Evolutionary conservation across 345 rosid species (phyloP), one percentile per base, ranked within the genome.

Genomic region (Euphorbia lathyris): DNA sequence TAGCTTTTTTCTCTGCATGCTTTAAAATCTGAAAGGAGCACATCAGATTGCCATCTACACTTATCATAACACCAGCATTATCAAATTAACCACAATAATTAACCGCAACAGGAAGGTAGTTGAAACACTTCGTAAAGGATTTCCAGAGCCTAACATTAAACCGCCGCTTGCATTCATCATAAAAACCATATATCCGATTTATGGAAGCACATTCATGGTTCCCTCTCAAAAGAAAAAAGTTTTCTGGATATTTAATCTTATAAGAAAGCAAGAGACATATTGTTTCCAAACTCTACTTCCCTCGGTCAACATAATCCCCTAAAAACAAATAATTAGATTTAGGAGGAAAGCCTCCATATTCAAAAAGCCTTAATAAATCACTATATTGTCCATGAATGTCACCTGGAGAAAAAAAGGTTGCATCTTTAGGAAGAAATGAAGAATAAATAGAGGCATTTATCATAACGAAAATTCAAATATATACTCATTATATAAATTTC

Each of bases 41-140:
- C 89, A 85, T 86, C 76, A 91, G 78, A 80, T 86, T 84, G 68
- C 87, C 93, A 61, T 93, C 93, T 52, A 93, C 93, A 53, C 86
- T 88, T 97, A 93, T 93, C 96, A 91, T 82, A 2, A 97, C 96
- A 71, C 98, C 98, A 25, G 98, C 98, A 85, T 94, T 94, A 76
- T 94, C 96, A 82, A 91, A 94, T 77, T 94, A 97, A 25, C 98
- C 97, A 75, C 97, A 91, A 77, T 93, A 91, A 80, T 91, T 91
- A 57, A 96, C 98, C 0, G 97, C 92, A 12, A 91, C 97, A 23
- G 98, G 98, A 63, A 93, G 96, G 73, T 89, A 91, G 64, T 93
- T 93, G 76, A 93, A 93, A 79, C 89, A 90, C 30, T 93, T 97
- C 16, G 97, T 87, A 69, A 93, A 93, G 60, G 83, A 76, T 78